Base-by-base conservation (phyloP, 2,329 filamentous ascomycete species). In the Calonectria pteridis region DNA sequence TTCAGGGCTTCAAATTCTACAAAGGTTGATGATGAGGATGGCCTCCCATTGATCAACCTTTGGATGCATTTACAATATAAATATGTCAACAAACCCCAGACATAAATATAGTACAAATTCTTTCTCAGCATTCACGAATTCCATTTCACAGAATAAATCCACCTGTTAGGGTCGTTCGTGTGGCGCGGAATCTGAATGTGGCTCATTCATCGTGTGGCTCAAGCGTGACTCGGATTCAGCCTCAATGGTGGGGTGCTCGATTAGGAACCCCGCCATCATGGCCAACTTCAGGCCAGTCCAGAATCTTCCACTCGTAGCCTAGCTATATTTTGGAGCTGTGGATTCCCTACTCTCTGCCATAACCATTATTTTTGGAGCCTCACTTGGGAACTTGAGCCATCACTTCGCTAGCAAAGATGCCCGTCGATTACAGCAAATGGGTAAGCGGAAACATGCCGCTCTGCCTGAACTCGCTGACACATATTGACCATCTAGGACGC, bases 391-490 rank as follows among this genome's bases (percentile, higher is more conserved):
- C 49, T 29, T 4, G 13, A 23, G 68, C n/a, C 10, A 49, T 29
- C 51, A n/a, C 6, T 10, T n/a, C 67, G 31, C 31, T 18, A 63
- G 59, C 69, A 74, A 79, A 70, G 72, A 89, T 90, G 88, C 88
- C 88, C 71, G 85, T 90, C 63, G 88, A 90, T 75, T 90, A 93
- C 84, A 93, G 91, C 85, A 94, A 94, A 87, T 94, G 92, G 92
- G 91, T 92, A 84, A 73, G 88, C 82, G 55, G 55, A 29, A 23
- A 28, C 29, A 26, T 26, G 26, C 31, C 40, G 16, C 18, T 23
- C 51, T 37, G 50, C 37, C 40, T 13, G 20, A 73, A 35, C 7
- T 49, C 40, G 37, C 68, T 79, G 43, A 78, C 72, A 58, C 53
- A 50, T 51, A 67, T 67, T 71, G 23, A 29, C n/a, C 35, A 58